Conservation (phyloP, 176 grass and related monocot genomes). For the Aegilops tauschii region DNA sequence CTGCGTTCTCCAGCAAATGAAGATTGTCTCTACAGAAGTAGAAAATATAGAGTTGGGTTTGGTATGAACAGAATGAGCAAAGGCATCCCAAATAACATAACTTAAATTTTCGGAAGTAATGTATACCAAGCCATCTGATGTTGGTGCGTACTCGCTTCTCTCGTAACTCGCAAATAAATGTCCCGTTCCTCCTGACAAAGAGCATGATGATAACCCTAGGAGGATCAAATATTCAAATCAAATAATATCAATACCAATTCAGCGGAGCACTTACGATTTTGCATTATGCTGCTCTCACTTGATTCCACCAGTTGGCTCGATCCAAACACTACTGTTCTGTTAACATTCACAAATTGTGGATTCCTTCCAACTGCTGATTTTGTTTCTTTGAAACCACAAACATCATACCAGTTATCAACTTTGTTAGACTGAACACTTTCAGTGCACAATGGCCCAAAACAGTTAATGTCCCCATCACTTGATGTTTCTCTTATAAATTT, state of each 20-base stretch:
- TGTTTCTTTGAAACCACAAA: conserved; percentile 34
- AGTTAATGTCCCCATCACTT: conserved; percentile 28
- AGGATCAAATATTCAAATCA: background rate
- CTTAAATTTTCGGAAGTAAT: background rate
- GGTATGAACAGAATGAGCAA: conserved; percentile 11
- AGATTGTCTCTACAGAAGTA: conserved; percentile 46
- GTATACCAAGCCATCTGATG: conserved; percentile 40
- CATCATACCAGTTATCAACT: conserved; percentile 24
- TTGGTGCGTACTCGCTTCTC: conserved; percentile 37
- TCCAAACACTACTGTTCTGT: conserved; percentile 20
- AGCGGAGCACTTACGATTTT: conserved; percentile 40
- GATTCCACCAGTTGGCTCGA: conserved; percentile 13
- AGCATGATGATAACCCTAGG: conserved; percentile 9
- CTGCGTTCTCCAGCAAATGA: conserved; percentile 50
- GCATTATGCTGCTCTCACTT: no score
- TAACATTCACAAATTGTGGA: conserved; percentile 20
- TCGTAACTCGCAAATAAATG: conserved; percentile 44
- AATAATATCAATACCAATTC: background rate
- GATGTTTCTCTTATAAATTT: conserved; percentile 43
- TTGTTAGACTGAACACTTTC: conserved; percentile 43
- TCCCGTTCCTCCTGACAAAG: conserved; percentile 45
- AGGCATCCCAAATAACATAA: conserved; percentile 20
- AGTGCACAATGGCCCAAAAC: conserved; percentile 6
- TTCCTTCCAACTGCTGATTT: conserved; percentile 27
- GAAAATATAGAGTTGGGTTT: conserved; percentile 1